Evolutionary conservation across 495 filamentous ascomycete species (phyloP).

Genomic region (Symbiotaphrina buchneri): DNA sequence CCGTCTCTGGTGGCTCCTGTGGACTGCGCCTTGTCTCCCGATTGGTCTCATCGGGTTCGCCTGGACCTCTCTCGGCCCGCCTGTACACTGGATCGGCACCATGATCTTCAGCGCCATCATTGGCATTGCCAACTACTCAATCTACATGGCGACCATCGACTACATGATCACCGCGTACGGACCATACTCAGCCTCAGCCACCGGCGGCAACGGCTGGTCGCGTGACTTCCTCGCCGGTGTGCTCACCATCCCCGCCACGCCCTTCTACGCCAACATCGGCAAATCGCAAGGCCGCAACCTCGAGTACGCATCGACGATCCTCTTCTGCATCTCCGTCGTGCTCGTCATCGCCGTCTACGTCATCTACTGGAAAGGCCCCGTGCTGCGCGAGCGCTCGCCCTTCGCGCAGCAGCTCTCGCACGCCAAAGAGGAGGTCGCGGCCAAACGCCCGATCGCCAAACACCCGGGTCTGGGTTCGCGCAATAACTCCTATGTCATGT

Average conservation of each 20-base stretch:
- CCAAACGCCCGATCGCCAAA: no score
- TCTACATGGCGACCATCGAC: constrained; percentile 59
- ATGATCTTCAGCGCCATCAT: constrained; percentile 41
- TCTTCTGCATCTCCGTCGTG: constrained; percentile 41
- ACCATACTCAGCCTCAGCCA: constrained; percentile 48
- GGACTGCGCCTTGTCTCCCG: constrained; percentile 28
- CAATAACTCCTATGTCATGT: no score
- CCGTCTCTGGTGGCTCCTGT: constrained; percentile 35
- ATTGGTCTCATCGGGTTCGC: constrained; percentile 41
- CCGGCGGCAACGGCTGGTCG: constrained; percentile 50
- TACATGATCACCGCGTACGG: constrained; percentile 55
- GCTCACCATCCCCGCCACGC: constrained; percentile 49
- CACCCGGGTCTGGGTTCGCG: no score
- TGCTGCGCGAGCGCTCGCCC: constrained; percentile 39
- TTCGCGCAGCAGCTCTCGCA: no score
- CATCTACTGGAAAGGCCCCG: constrained; percentile 56
- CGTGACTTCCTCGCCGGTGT: constrained; percentile 70
- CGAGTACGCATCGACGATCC: constrained; percentile 48
- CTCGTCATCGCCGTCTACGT: constrained; percentile 54
- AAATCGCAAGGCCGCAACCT: constrained; percentile 29
- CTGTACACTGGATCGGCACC: constrained; percentile 37
- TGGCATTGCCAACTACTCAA: constrained; percentile 44
- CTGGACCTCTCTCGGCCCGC: constrained; percentile 34
- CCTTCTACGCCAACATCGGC: constrained; percentile 29
- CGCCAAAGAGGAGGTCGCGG: no score